Evolutionary conservation across 1,139 yeast species (phyloP), one percentile per base, ranked within the genome.

Genomic region (Suhomyces kunorum): DNA sequence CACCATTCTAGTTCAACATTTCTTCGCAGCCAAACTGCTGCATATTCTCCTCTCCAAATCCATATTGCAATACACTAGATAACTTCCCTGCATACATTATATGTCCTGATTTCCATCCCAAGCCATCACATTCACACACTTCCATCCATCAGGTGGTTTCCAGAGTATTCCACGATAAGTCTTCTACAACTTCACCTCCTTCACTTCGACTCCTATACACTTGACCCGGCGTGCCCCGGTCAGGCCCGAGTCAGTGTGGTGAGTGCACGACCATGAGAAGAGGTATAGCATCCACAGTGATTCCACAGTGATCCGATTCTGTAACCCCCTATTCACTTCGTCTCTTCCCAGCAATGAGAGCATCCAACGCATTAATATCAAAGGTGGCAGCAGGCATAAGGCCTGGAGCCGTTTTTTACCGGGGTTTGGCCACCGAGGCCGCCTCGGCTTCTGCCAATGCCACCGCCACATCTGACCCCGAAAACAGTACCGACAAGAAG

Each of bases 401-500:
- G 14, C 22, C 36, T 3, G 13, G 29, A 8, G 11, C 22, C 6
- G 31, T 24, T 8, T 20, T 38, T 14, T 34, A 20, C 29, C 36
- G 41, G 5, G 39, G 44, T 7, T 35, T 41, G 32, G 44, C 44
- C 28, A 41, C 44, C 9, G 39, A 30, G 15, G 38, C 41, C 1
- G 23, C 26, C 11, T 11, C 38, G n/a, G 14, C 9, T 7, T 26
- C 33, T 16, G 15, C 36, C 4, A 33, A 22, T 13, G 16, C 38
- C 3, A n/a, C 38, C 7, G 18, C 22, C 19, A 9, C 19, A 17
- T 7, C 25, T 2, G 17, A n/a, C n/a, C n/a, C 19, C 9, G 36
- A 31, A n/a, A n/a, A n/a, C n/a, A n/a, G n/a, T n/a, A 32, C 11
- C 15, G 25, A 19, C 14, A 29, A 28, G 28, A 42, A 42, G 31